These are phyloP conservation scores for Colletotrichum paranaense DNA, from an alignment of 2,329 filamentous ascomycete genomes.

Conservation along the genomic window DNA sequence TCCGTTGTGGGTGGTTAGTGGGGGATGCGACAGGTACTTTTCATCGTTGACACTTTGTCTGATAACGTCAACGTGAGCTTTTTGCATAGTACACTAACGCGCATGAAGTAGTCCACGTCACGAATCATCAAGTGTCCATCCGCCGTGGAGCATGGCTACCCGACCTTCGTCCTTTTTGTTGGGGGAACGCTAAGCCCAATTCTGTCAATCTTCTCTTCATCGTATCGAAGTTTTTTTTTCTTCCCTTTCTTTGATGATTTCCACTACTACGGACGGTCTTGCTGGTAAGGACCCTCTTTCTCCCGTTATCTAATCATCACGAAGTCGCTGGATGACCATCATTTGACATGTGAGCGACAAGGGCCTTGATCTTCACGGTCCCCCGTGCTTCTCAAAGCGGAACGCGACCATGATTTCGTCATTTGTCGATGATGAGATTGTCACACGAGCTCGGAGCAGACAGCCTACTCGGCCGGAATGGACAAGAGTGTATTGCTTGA, in stretches of 20 bases:
- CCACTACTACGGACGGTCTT: neutral
- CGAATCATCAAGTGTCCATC: constrained; percentile 14
- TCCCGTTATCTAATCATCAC: constrained; percentile 15
- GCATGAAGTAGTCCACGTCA: constrained; percentile 19
- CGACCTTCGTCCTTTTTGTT: constrained; percentile 33
- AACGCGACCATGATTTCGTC: neutral
- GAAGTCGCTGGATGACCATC: neutral
- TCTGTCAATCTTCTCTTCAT: neutral
- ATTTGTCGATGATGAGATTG: constrained; percentile 1
- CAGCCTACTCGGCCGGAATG: constrained; percentile 2
- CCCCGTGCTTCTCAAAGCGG: neutral
- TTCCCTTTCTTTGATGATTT: neutral
- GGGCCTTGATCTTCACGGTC: neutral
- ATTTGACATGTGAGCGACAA: constrained; percentile 7
- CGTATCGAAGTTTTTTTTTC: constrained; percentile 17
- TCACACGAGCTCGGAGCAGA: neutral
- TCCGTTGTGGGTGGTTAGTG: constrained; percentile 12
- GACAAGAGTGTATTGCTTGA: neutral
- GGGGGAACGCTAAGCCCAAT: constrained; percentile 32
- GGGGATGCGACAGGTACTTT: neutral
- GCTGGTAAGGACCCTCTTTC: constrained; percentile 5
- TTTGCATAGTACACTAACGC: neutral
- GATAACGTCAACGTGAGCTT: neutral
- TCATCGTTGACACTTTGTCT: neutral
- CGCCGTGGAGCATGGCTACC: constrained; percentile 21